Percentiles rank a stretch among this genome's conserved stretches.
phyloP scores from a whole-genome alignment of 2,329 filamentous ascomycete genomes.

The Pseudomassariella vexata region DNA sequence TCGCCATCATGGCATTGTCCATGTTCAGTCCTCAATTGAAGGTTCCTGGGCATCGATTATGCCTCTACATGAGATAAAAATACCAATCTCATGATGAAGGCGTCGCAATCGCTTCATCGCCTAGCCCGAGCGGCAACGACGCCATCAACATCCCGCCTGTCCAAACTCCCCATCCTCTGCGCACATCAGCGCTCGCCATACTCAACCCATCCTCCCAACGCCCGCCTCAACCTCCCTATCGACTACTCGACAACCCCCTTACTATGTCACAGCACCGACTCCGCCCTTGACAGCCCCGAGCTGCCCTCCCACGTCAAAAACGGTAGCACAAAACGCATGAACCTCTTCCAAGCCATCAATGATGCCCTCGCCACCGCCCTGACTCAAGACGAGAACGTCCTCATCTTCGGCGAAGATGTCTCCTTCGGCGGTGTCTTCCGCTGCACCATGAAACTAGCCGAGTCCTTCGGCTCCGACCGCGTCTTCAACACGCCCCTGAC shows the following conservation, averaged over 20 bases:
- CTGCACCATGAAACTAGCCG: conserved; percentile 84
- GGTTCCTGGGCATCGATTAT: no score
- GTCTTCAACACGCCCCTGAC: conserved; percentile 96
- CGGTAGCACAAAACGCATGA: conserved; percentile 77
- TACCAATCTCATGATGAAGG: conserved; percentile 15
- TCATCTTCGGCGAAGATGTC: conserved; percentile 95
- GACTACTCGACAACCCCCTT: conserved; percentile 81
- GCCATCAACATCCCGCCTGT: conserved; percentile 1
- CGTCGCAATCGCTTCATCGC: conserved; percentile 12
- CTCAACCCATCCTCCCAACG: conserved; percentile 53
- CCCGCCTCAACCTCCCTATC: conserved; percentile 73
- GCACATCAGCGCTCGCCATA: conserved; percentile 26
- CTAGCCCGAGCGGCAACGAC: conserved; percentile 14
- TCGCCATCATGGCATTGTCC: no score
- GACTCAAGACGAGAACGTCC: conserved; percentile 74
- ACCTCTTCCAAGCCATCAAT: conserved; percentile 92
- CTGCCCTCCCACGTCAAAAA: conserved; percentile 60
- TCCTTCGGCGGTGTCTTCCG: conserved; percentile 96
- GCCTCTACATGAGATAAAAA: no score
- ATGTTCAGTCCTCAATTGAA: no score
- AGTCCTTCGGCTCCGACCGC: conserved; percentile 78
- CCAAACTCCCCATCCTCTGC: background rate
- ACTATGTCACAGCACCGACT: conserved; percentile 71
- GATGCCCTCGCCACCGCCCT: conserved; percentile 80
- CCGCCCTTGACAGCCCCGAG: conserved; percentile 65